A percentile compares a stretch with the other conserved stretches of the same genome.
Evolutionary conservation across 768 basidiomycete genomes (phyloP).

Genomic region (Hericium alpestre): DNA sequence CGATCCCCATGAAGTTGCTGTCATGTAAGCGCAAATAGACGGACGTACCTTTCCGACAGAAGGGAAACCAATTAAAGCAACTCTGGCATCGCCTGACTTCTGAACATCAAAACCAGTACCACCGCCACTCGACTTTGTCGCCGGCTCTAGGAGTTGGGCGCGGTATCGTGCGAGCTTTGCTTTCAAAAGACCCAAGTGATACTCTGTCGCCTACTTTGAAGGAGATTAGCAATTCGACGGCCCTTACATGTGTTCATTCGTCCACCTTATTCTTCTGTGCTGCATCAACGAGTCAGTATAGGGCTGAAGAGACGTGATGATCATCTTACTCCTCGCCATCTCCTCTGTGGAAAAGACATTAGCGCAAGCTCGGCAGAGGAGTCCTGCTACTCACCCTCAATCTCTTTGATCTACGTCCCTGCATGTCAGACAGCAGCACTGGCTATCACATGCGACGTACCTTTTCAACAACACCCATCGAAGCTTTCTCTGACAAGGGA

Average conservation of each 20-base stretch:
- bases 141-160: slow-evolving; percentile 87
- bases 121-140: slow-evolving; percentile 67
- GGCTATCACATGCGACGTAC: slow-evolving; percentile 21
- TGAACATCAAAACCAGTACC: slow-evolving; percentile 87
- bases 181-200: slow-evolving; percentile 87
- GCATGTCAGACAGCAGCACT: background rate
- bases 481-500: slow-evolving; percentile 2
- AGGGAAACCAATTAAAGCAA: slow-evolving; percentile 90
- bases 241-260: background rate
- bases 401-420: slow-evolving; percentile 75
- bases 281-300: slow-evolving; percentile 19
- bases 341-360: slow-evolving; percentile 51
- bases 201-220: slow-evolving; percentile 69
- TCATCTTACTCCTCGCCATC: slow-evolving; percentile 84
- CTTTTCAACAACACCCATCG: slow-evolving; percentile 94
- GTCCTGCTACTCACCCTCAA: slow-evolving; percentile 60
- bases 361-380: background rate
- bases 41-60: slow-evolving; percentile 74
- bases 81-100: slow-evolving; percentile 79
- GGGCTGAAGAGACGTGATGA: background rate
- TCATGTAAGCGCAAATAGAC: background rate
- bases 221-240: background rate
- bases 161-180: slow-evolving; percentile 93
- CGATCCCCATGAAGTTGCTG: slow-evolving; percentile 4
- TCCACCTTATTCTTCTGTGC: slow-evolving; percentile 92